phyloP scores from a whole-genome alignment of 305 asterid genomes.

The Solanum hybrid region DNA sequence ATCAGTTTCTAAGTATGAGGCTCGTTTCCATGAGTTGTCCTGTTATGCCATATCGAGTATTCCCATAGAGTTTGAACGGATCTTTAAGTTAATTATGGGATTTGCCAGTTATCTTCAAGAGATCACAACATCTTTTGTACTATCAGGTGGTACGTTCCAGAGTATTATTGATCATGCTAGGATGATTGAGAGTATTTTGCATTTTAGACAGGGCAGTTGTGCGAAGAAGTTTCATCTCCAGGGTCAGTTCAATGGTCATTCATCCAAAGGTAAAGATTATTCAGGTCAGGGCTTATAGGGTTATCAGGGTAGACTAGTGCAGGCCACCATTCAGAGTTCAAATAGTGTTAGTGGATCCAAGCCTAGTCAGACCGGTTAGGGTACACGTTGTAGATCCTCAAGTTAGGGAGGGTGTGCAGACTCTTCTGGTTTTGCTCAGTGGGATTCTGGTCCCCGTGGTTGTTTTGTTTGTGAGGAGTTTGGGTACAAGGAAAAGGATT shows the following conservation, averaged over 20 bases:
- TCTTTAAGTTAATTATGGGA: neutral
- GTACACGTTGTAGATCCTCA: neutral
- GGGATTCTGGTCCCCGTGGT: neutral
- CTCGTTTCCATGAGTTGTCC: neutral
- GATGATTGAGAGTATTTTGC: neutral
- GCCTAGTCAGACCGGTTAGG: neutral
- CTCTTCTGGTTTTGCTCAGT: neutral
- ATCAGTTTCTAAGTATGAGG: neutral
- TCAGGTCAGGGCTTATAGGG: neutral
- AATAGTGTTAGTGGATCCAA: neutral
- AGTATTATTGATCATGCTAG: neutral
- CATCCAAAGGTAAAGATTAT: neutral
- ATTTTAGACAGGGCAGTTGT: neutral
- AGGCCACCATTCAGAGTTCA: neutral
- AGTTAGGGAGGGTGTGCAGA: neutral
- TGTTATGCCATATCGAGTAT: neutral
- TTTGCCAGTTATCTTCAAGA: neutral
- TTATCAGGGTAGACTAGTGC: neutral
- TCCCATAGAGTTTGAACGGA: neutral
- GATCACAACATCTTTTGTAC: neutral
- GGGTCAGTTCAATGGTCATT: neutral
- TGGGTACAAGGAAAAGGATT: neutral
- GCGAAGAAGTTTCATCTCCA: too few species aligned
- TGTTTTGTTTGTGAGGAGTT: neutral
- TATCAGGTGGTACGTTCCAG: neutral